phyloP scores from a whole-genome alignment of 2,329 filamentous ascomycete species.

The Aspergillus chevalieri region DNA sequence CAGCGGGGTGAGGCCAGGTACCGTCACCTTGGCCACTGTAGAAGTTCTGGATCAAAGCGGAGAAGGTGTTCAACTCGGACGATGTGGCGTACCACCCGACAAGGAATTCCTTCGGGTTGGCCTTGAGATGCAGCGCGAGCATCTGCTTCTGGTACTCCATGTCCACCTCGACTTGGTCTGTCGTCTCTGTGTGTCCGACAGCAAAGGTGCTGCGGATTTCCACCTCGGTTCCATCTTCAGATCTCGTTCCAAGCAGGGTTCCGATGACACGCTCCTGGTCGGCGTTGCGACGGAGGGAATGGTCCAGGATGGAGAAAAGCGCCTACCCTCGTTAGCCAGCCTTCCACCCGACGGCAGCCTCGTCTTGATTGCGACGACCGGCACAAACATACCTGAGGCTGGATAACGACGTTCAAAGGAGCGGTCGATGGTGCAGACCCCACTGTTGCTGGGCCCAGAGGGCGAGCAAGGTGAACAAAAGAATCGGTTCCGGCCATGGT shows the following conservation, averaged over 20 bases:
- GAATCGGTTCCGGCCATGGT: conserved; percentile 79
- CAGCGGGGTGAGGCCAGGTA: conserved; percentile 93
- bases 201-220: conserved; percentile 96
- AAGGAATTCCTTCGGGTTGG: conserved; percentile 85
- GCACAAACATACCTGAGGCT: conserved; percentile 69
- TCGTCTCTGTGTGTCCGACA: conserved; percentile 95
- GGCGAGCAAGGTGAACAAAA: conserved; percentile 91
- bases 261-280: conserved; percentile 96
- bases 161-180: conserved; percentile 98
- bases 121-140: conserved; percentile 89
- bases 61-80: conserved; percentile 96
- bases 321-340: conserved; percentile 39
- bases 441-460: conserved; percentile 73
- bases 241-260: conserved; percentile 84
- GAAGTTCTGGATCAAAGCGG: conserved; percentile 98
- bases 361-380: not conserved
- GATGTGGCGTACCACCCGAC: conserved; percentile 98
- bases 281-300: conserved; percentile 83
- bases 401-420: conserved; percentile 88
- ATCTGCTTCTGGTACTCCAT: conserved; percentile 99
- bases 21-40: conserved; percentile 95
- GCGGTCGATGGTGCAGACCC: conserved; percentile 79
- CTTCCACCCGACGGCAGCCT: conserved; percentile 1
- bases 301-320: conserved; percentile 68
- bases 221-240: conserved; percentile 93